Percentiles rank a stretch among this genome's conserved stretches.
These are phyloP conservation scores for Heimioporus sp. DNA, from an alignment of 768 basidiomycete species.

Conservation along the genomic window DNA sequence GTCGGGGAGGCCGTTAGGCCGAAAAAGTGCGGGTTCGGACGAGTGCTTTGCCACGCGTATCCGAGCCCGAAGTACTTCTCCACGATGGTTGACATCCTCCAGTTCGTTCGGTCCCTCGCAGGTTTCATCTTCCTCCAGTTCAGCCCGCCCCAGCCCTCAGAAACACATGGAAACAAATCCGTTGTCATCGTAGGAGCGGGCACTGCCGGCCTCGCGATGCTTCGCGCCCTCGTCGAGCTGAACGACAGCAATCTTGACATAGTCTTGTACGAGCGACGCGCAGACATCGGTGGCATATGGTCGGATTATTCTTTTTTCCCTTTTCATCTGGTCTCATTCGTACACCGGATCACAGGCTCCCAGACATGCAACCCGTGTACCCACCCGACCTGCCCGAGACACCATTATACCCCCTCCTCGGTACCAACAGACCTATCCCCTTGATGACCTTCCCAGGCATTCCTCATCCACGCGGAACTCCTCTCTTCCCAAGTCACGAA, in stretches of 20 bases:
- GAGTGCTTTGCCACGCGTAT: no score
- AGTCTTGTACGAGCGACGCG: slow-evolving; percentile 52
- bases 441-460: slow-evolving; percentile 58
- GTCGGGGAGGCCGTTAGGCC: no score
- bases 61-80: no score
- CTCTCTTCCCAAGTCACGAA: slow-evolving; percentile 49
- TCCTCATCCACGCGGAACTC: slow-evolving; percentile 35
- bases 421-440: slow-evolving; percentile 56
- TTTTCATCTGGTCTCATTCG: no score
- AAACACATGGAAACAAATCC: slow-evolving; percentile 32
- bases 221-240: slow-evolving; percentile 50
- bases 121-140: slow-evolving; percentile 7
- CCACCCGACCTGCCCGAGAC: slow-evolving; percentile 51
- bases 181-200: slow-evolving; percentile 60
- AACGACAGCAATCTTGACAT: slow-evolving; percentile 46
- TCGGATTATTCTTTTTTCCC: slow-evolving; percentile 12
- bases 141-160: neutral
- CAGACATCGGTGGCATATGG: slow-evolving; percentile 57
- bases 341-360: slow-evolving; percentile 23
- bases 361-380: no score
- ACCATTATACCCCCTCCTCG: slow-evolving; percentile 53
- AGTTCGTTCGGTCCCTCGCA: slow-evolving; percentile 6
- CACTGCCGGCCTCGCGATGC: slow-evolving; percentile 51
- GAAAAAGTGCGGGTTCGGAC: no score
- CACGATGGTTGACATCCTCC: slow-evolving; percentile 12